These are phyloP conservation scores for Lipomyces yamanashiensis DNA, from an alignment of 805 yeast species.

Conservation along the genomic window DNA sequence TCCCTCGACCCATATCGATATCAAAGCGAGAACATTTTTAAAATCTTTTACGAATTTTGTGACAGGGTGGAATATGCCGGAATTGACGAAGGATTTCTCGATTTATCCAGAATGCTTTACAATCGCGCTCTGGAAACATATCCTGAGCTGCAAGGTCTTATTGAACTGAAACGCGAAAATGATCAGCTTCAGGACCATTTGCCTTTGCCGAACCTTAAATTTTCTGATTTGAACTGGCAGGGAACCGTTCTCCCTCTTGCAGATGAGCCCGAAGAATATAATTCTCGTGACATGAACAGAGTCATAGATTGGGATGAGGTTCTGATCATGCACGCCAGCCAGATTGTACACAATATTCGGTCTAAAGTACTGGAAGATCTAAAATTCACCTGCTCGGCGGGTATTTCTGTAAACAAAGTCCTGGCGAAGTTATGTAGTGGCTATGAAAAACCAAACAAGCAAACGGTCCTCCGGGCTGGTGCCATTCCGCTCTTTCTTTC, in stretches of 20 bases:
- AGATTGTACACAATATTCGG: slow-evolving; percentile 60
- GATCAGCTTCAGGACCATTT: slow-evolving; percentile 42
- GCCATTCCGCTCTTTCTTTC: slow-evolving; percentile 59
- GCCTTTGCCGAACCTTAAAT: slow-evolving; percentile 53
- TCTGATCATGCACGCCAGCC: slow-evolving; percentile 67
- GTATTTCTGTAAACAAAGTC: slow-evolving; percentile 74
- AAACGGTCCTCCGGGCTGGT: slow-evolving; percentile 67
- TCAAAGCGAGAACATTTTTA: slow-evolving; percentile 78
- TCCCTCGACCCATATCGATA: slow-evolving; percentile 89
- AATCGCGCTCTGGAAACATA: slow-evolving; percentile 49
- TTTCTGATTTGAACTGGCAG: slow-evolving; percentile 38
- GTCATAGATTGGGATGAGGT: slow-evolving; percentile 82
- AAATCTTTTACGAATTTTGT: slow-evolving; percentile 61
- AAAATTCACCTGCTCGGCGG: slow-evolving; percentile 89
- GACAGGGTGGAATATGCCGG: slow-evolving; percentile 88
- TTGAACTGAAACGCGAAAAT: slow-evolving; percentile 6
- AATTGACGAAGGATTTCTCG: slow-evolving; percentile 90
- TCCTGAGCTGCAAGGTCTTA: slow-evolving; percentile 51
- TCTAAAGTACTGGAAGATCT: slow-evolving; percentile 56
- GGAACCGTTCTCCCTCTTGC: slow-evolving; percentile 41
- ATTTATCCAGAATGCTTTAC: slow-evolving; percentile 71
- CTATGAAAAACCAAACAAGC: slow-evolving; percentile 75
- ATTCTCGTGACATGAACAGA: neutral
- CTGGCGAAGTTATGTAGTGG: slow-evolving; percentile 89
- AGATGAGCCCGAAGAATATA: slow-evolving; percentile 37